Evolutionary conservation across 148 eudicot genomes (phyloP).

Genomic region (Camellia sinensis): DNA sequence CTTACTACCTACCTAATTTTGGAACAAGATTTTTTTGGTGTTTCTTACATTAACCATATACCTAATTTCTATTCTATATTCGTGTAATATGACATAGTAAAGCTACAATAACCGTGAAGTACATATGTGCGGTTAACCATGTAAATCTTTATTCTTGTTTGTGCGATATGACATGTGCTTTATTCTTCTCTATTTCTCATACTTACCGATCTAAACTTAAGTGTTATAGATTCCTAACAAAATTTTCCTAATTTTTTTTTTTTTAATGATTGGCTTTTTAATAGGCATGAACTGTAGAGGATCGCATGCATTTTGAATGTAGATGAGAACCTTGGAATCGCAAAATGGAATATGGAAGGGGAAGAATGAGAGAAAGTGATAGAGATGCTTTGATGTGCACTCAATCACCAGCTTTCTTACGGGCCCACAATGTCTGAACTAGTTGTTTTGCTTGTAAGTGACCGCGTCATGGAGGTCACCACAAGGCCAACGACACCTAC

Average conservation of each 20-base stretch:
- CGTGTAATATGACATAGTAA: no score
- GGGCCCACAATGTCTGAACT: conserved; percentile 53
- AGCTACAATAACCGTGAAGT: no score
- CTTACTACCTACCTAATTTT: no score
- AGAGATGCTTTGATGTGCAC: conserved; percentile 45
- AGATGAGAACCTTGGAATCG: conserved; percentile 31
- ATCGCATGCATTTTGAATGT: conserved; percentile 21
- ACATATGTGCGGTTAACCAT: no score
- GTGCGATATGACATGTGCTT: no score
- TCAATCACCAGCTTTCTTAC: conserved; percentile 33
- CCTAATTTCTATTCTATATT: no score
- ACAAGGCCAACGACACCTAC: conserved; percentile 19
- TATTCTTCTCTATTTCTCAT: background rate
- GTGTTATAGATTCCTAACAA: background rate
- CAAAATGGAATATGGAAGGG: conserved; percentile 20
- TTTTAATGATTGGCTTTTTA: background rate
- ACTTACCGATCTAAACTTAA: no score
- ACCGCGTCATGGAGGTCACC: conserved; percentile 10
- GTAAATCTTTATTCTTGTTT: no score
- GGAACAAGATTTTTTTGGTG: no score
- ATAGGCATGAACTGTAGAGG: conserved; percentile 44
- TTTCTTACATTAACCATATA: no score
- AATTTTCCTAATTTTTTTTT: background rate
- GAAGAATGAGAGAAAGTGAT: conserved; percentile 37
- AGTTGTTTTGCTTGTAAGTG: conserved; percentile 30